Percentiles rank a stretch among this genome's conserved stretches.
Conservation (phyloP, 164 flowering plant species). For the Platanus orientalis region DNA sequence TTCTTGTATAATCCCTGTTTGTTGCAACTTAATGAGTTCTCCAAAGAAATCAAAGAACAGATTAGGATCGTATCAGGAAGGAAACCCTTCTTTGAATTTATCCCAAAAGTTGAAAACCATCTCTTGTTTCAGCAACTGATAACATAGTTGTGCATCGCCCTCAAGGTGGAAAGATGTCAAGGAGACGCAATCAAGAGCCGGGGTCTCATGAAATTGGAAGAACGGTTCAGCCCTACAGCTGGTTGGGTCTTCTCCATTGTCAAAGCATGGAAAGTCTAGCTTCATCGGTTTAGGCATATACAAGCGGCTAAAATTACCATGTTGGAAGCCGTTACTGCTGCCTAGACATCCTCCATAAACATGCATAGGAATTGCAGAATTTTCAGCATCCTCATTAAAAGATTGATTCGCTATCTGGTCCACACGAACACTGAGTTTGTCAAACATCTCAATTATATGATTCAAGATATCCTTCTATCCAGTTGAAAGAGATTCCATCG, state of each 20-base stretch:
- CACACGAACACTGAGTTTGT: conserved; percentile 2
- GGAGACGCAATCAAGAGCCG: not conserved
- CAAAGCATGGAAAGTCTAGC: not conserved
- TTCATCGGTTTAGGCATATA: not conserved
- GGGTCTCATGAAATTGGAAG: not conserved
- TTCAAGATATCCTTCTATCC: no score
- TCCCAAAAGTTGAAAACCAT: no score
- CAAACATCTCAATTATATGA: not conserved
- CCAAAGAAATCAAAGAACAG: no score
- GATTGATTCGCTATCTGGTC: not conserved
- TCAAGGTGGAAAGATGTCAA: not conserved
- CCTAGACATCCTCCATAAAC: not conserved
- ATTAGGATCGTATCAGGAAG: no score
- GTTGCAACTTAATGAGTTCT: no score
- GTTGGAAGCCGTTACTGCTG: not conserved
- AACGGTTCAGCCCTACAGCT: no score
- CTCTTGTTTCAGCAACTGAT: no score
- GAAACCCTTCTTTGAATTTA: no score
- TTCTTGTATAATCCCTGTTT: no score
- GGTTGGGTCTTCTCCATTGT: no score
- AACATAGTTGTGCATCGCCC: no score
- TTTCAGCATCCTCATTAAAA: not conserved
- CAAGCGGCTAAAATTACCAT: not conserved
- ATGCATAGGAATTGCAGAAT: not conserved
- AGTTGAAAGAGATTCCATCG: no score